A percentile compares a stretch with the other conserved stretches of the same genome.
phyloP scores from a whole-genome alignment of 2,329 filamentous ascomycete species.

The Corinectria fuckeliana region DNA sequence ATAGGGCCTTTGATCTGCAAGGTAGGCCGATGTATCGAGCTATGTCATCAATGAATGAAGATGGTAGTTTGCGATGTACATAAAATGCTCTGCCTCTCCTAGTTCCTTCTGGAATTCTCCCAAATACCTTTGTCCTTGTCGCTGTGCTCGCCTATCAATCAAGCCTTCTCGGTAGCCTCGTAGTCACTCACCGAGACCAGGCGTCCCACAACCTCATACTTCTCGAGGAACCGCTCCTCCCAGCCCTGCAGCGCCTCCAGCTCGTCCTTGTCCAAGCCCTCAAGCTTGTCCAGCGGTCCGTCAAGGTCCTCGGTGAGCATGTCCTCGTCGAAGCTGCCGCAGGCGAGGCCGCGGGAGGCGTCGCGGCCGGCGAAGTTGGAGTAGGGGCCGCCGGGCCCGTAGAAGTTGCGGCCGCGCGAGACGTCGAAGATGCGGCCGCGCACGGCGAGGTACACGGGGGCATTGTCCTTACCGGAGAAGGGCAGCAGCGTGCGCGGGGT shows the following conservation, averaged over 20 bases:
- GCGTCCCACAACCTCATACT: slow-evolving; percentile 94
- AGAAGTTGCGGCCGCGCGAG: slow-evolving; percentile 85
- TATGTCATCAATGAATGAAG: background rate
- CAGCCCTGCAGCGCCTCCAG: slow-evolving; percentile 85
- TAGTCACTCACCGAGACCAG: slow-evolving; percentile 66
- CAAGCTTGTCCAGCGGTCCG: slow-evolving; percentile 78
- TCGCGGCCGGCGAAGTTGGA: slow-evolving; percentile 95
- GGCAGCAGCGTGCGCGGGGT: slow-evolving; percentile 83
- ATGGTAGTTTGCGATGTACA: background rate
- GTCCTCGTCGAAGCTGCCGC: slow-evolving; percentile 90
- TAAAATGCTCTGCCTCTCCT: background rate
- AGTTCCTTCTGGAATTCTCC: no score
- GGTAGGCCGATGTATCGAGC: background rate
- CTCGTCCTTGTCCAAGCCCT: slow-evolving; percentile 75
- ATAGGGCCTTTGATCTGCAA: background rate
- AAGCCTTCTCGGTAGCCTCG: slow-evolving; percentile 25
- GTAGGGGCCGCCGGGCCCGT: slow-evolving; percentile 94
- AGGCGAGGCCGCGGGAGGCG: slow-evolving; percentile 85
- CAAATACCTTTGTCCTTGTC: background rate
- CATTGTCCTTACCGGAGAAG: slow-evolving; percentile 77
- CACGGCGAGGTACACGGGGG: slow-evolving; percentile 88
- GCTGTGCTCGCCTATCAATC: background rate
- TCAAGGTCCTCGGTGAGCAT: slow-evolving; percentile 94
- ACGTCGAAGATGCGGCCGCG: slow-evolving; percentile 93
- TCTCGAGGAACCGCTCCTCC: slow-evolving; percentile 92